Percentiles rank a stretch among this genome's conserved stretches.
These are phyloP conservation scores for Wickerhamomyces bovis DNA, from an alignment of 805 yeast genomes.

Conservation along the genomic window DNA sequence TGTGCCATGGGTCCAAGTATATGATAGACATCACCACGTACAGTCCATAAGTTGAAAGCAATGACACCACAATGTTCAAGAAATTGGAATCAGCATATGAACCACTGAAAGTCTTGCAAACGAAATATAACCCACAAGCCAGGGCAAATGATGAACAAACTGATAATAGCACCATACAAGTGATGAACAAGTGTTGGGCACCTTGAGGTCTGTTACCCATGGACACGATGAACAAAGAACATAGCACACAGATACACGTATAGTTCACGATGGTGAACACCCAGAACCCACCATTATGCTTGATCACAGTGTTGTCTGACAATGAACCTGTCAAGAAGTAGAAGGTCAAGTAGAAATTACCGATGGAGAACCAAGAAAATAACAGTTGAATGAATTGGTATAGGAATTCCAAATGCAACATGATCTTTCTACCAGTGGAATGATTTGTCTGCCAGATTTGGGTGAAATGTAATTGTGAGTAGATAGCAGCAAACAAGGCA, in stretches of 20 bases:
- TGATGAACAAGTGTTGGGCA: slow-evolving; percentile 69
- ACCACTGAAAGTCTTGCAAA: slow-evolving; percentile 44
- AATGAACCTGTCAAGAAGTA: slow-evolving; percentile 89
- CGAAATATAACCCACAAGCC: slow-evolving; percentile 76
- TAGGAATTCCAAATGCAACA: slow-evolving; percentile 80
- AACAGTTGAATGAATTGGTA: slow-evolving; percentile 77
- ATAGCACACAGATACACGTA: slow-evolving; percentile 71
- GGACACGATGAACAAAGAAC: slow-evolving; percentile 86
- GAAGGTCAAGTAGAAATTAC: slow-evolving; percentile 88
- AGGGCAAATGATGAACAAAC: slow-evolving; percentile 78
- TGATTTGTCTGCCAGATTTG: slow-evolving; percentile 90
- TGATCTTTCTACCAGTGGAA: slow-evolving; percentile 69
- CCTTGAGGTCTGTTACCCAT: slow-evolving; percentile 99
- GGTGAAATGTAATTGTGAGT: slow-evolving; percentile 77
- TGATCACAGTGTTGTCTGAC: slow-evolving; percentile 41
- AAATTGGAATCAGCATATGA: slow-evolving; percentile 42
- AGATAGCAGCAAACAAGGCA: slow-evolving; percentile 93
- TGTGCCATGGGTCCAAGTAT: slow-evolving; percentile 96
- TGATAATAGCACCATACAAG: slow-evolving; percentile 66
- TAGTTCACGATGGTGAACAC: slow-evolving; percentile 83
- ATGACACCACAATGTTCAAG: slow-evolving; percentile 73
- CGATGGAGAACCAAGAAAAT: slow-evolving; percentile 89
- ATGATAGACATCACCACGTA: slow-evolving; percentile 76
- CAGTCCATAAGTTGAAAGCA: slow-evolving; percentile 87
- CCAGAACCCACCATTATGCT: slow-evolving; percentile 72